phyloP scores from a whole-genome alignment of 2,329 filamentous ascomycete species.

The Ploettnerulaceae sp. region DNA sequence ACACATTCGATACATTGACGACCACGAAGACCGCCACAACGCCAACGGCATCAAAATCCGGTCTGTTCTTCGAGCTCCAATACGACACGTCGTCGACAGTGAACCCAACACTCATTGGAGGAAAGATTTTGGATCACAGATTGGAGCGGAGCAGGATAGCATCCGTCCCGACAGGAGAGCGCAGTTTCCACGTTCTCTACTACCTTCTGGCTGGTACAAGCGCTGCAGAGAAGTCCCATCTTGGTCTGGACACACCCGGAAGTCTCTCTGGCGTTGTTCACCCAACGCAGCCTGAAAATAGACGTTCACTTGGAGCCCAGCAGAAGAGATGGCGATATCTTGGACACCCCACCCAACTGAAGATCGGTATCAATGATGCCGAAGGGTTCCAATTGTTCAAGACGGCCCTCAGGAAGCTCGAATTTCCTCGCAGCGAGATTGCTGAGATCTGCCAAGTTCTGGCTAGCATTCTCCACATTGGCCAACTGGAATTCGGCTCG shows the following conservation, averaged over 20 bases:
- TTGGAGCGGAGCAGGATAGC: slow-evolving; percentile 88
- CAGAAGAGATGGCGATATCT: slow-evolving; percentile 93
- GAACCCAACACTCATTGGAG: slow-evolving; percentile 84
- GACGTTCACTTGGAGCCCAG: slow-evolving; percentile 40
- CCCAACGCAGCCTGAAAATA: slow-evolving; percentile 39
- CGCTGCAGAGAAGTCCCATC: slow-evolving; percentile 79
- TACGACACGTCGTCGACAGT: slow-evolving; percentile 86
- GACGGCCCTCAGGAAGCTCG: slow-evolving; percentile 86
- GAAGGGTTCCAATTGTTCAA: slow-evolving; percentile 98
- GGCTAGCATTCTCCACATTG: slow-evolving; percentile 92
- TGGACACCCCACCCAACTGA: slow-evolving; percentile 92
- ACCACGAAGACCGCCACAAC: slow-evolving; percentile 97
- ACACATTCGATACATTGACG: slow-evolving; percentile 92
- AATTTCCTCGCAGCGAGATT: slow-evolving; percentile 89
- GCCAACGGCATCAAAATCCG: slow-evolving; percentile 90
- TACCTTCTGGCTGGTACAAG: slow-evolving; percentile 93
- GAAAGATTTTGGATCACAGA: slow-evolving; percentile 89
- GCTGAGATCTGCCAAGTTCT: slow-evolving; percentile 95
- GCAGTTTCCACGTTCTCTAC: slow-evolving; percentile 94
- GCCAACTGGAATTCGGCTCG: slow-evolving; percentile 89
- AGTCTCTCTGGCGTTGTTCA: slow-evolving; percentile 45
- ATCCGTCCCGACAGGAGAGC: slow-evolving; percentile 88
- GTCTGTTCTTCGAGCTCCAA: slow-evolving; percentile 92
- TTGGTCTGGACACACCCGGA: slow-evolving; percentile 48
- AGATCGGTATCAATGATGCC: slow-evolving; percentile 92